These are phyloP conservation scores for Geotrichum citri-aurantii DNA, from an alignment of 1,139 yeast genomes.

Conservation along the genomic window DNA sequence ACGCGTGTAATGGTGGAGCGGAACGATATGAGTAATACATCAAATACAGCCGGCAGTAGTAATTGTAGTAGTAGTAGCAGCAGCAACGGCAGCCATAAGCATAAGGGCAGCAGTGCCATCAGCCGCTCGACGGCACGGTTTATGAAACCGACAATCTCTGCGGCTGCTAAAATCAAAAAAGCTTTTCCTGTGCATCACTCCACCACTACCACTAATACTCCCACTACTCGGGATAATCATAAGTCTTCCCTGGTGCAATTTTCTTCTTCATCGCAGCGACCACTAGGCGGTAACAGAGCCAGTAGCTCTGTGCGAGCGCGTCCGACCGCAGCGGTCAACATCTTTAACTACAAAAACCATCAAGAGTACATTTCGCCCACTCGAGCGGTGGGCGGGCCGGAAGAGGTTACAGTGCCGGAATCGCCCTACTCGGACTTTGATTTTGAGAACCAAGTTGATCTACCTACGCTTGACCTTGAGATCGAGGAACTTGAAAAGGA, in stretches of 20 bases:
- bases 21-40: too few species aligned
- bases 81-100: slow-evolving; percentile 4
- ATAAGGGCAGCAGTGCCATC: not conserved
- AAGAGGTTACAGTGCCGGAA: not conserved
- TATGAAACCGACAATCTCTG: slow-evolving; percentile 15
- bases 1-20: too few species aligned
- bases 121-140: slow-evolving; percentile 3
- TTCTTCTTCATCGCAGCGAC: not conserved
- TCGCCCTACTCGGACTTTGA: slow-evolving; percentile 9
- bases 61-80: not conserved
- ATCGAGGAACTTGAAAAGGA: slow-evolving; percentile 14
- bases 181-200: not conserved
- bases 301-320: not conserved
- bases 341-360: not conserved
- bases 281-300: not conserved
- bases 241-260: not conserved
- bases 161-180: slow-evolving; percentile 9
- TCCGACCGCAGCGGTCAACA: not conserved
- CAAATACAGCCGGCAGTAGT: not conserved
- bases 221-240: not conserved
- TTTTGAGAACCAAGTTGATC: slow-evolving; percentile 10
- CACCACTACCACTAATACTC: too few species aligned
- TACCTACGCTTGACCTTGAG: slow-evolving; percentile 8
- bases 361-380: not conserved
- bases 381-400: not conserved